A percentile compares a stretch with the other conserved stretches of the same genome.
phyloP scores from a whole-genome alignment of 441 rosid species.

The Gossypium trilobum region DNA sequence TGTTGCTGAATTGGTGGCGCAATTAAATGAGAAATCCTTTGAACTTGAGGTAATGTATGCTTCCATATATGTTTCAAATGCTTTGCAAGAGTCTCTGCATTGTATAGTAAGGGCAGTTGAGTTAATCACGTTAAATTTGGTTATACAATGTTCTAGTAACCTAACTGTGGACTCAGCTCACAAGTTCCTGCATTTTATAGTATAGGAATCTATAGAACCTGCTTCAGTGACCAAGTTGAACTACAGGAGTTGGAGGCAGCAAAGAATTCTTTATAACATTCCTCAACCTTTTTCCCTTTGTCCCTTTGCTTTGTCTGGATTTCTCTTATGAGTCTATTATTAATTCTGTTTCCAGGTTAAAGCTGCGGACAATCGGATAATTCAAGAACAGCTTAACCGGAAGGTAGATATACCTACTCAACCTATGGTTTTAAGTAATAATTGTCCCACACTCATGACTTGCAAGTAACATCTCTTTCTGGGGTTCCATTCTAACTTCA shows the following conservation, averaged over 20 bases:
- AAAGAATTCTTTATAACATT: background rate
- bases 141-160: too few species aligned
- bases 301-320: background rate
- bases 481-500: slow-evolving; percentile 22
- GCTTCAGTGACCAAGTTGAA: too few species aligned
- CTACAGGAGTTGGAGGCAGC: background rate
- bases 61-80: background rate
- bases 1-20: slow-evolving; percentile 62
- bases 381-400: slow-evolving; percentile 81
- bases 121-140: background rate
- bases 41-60: slow-evolving; percentile 75
- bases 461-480: background rate
- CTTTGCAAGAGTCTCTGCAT: too few species aligned
- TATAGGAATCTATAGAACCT: too few species aligned
- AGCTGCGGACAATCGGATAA: slow-evolving; percentile 83
- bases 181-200: too few species aligned
- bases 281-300: background rate
- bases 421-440: background rate
- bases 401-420: slow-evolving; percentile 43
- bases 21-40: slow-evolving; percentile 81
- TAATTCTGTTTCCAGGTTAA: slow-evolving; percentile 52
- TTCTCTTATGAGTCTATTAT: slow-evolving; percentile 9
- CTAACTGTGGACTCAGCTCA: too few species aligned
- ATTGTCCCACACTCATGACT: background rate
- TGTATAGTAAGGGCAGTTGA: background rate